Percentiles rank a stretch among this genome's conserved stretches.
These are phyloP conservation scores for Penicillium pulvis DNA, from an alignment of 495 filamentous ascomycete species.

Conservation along the genomic window DNA sequence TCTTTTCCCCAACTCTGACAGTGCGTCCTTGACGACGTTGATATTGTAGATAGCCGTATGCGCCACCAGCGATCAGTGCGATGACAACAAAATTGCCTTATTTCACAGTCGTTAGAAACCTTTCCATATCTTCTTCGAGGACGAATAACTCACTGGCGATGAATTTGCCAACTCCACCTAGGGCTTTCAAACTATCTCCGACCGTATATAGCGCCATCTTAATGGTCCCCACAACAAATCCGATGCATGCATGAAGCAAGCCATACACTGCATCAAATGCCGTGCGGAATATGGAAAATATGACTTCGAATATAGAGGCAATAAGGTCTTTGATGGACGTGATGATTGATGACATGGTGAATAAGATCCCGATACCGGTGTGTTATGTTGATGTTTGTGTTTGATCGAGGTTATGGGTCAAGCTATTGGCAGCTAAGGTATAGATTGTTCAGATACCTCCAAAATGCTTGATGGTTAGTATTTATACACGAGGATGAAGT, in stretches of 20 bases:
- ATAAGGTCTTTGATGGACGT: constrained; percentile 24
- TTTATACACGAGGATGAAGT: neutral
- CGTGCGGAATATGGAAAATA: constrained; percentile 16
- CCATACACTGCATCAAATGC: constrained; percentile 6
- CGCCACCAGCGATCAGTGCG: constrained; percentile 13
- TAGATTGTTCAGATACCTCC: neutral
- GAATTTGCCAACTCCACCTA: neutral
- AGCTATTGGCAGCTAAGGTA: neutral
- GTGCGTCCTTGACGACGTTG: constrained; percentile 17
- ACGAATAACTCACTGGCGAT: neutral
- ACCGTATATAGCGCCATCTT: neutral
- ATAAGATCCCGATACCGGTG: neutral
- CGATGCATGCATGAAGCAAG: neutral
- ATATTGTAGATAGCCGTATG: constrained; percentile 19
- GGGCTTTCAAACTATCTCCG: neutral
- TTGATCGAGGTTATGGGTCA: neutral
- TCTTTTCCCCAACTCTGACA: constrained; percentile 14
- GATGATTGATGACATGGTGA: constrained; percentile 22
- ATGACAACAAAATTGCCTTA: constrained; percentile 24
- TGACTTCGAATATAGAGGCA: constrained; percentile 20
- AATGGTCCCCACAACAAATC: neutral
- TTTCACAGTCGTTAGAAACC: constrained; percentile 1
- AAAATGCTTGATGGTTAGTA: neutral
- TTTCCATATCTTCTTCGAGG: neutral
- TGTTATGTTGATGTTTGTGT: neutral